phyloP scores from a whole-genome alignment of 345 rosid species.

The Ceriops zippeliana region DNA sequence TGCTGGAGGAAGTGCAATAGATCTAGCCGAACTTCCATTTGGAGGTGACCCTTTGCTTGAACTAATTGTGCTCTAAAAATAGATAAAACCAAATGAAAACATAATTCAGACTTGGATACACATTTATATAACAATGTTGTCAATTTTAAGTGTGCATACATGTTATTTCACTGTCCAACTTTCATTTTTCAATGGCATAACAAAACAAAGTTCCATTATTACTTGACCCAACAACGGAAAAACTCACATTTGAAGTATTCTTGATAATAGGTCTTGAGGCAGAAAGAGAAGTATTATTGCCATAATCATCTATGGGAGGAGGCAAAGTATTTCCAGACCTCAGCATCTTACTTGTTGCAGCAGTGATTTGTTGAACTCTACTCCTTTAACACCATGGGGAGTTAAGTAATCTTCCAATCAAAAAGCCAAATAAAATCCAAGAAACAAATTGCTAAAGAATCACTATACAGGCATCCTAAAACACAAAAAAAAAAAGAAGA shows the following conservation, averaged over 20 bases:
- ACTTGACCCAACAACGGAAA: not conserved
- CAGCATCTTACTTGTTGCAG: conserved; percentile 47
- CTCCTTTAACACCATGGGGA: conserved; percentile 42
- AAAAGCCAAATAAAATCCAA: conserved; percentile 1
- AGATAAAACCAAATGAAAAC: conserved; percentile 3
- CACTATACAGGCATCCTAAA: not conserved
- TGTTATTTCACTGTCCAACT: not conserved
- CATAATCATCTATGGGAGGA: conserved; percentile 68
- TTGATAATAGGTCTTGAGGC: conserved; percentile 47
- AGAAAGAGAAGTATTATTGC: conserved; percentile 40
- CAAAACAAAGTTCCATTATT: not conserved
- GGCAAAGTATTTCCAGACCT: conserved; percentile 68
- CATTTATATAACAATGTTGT: not conserved
- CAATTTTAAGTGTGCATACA: not conserved
- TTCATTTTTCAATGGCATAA: not conserved
- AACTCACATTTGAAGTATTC: conserved; percentile 59
- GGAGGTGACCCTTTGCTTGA: conserved; percentile 52
- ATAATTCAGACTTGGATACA: not conserved
- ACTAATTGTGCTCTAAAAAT: conserved; percentile 38
- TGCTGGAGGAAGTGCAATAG: conserved; percentile 74
- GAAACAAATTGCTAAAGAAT: not conserved
- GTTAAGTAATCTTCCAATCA: conserved; percentile 22
- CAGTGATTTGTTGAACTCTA: conserved; percentile 80
- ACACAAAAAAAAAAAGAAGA: not conserved
- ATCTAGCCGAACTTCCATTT: conserved; percentile 53